Base-by-base conservation (phyloP, 345 rosid genomes). In the Citrus unshiu region DNA sequence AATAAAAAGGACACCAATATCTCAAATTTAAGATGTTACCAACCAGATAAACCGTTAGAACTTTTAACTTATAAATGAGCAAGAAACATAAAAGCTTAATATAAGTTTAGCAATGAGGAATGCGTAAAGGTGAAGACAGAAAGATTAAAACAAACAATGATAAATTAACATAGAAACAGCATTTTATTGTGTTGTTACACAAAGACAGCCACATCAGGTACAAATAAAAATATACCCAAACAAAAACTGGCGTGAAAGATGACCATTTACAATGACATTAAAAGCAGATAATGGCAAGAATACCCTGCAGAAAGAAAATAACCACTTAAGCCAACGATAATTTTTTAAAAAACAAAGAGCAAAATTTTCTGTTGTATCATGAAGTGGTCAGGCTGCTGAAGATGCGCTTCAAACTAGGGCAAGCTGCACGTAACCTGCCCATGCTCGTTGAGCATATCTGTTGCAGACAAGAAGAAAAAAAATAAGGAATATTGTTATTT, bases 371-470 rank as follows among this genome's bases (percentile, higher is more conserved):
- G 71, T 40, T 43, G 19, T 49, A 58, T 80, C 77, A 82, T 10
- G 77, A 16, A 51, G 84, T 73, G 16, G 79, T 76, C 76, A 80
- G 75, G 89, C 93, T 89, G 82, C 90, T 88, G 77, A 85, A 95
- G 77, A 93, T 87, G 5, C 98, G 95, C 91, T 93, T 95, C 90
- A 95, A 80, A 87, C 97, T 93, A 4, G 91, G 95, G 70, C 93
- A 90, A 9, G 85, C 88, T 32, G 78, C 59, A 9, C 98, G 93
- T 73, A 93, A 83, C 80, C 80, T 86, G 73, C 84, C 89, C 95
- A 93, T 89, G 86, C 95, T 90, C 82, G 81, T 83, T 34, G 97
- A 85, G 70, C 82, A 86, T 83, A 95, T 87, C 98, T 95, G 83
- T 60, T 37, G 24, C 22, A 24, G 73, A 74, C 25, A 81, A 80